These are phyloP conservation scores for Gossypium gossypioides DNA, from an alignment of 441 rosid genomes.

Conservation along the genomic window DNA sequence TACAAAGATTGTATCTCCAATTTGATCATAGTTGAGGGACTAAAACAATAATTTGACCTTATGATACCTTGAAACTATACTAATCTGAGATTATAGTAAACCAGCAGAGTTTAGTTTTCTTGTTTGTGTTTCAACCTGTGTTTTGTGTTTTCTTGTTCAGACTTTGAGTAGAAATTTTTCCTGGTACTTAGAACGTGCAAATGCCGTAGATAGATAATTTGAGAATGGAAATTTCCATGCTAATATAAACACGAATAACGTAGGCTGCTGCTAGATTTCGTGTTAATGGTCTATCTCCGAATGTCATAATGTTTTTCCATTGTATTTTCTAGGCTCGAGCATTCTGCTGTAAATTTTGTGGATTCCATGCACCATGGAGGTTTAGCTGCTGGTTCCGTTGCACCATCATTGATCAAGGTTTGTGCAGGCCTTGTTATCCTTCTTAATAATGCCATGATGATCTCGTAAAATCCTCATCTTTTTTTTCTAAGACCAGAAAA, in stretches of 20 bases:
- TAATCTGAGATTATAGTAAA: too few species aligned
- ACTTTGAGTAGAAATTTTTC: not conserved
- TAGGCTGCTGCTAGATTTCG: not conserved
- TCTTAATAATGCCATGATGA: not conserved
- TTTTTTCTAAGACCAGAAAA: slow-evolving; percentile 61
- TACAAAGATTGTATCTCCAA: too few species aligned
- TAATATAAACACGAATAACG: not conserved
- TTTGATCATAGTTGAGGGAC: too few species aligned
- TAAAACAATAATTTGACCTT: too few species aligned
- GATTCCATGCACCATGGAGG: slow-evolving; percentile 61
- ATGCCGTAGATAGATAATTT: not conserved
- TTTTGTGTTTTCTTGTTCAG: not conserved
- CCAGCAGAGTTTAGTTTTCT: not conserved
- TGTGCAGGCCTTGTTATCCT: slow-evolving; percentile 14
- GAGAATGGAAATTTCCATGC: not conserved
- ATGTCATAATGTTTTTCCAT: not conserved
- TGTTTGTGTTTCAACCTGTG: not conserved
- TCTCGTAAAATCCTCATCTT: slow-evolving; percentile 14
- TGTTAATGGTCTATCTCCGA: too few species aligned
- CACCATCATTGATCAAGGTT: slow-evolving; percentile 85
- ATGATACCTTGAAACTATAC: too few species aligned
- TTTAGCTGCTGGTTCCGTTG: slow-evolving; percentile 55
- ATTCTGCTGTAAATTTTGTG: slow-evolving; percentile 53
- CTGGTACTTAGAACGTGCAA: not conserved
- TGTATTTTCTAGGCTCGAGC: slow-evolving; percentile 56